phyloP scores from a whole-genome alignment of 2,329 filamentous ascomycete genomes.

The Curvularia eragrostidis region DNA sequence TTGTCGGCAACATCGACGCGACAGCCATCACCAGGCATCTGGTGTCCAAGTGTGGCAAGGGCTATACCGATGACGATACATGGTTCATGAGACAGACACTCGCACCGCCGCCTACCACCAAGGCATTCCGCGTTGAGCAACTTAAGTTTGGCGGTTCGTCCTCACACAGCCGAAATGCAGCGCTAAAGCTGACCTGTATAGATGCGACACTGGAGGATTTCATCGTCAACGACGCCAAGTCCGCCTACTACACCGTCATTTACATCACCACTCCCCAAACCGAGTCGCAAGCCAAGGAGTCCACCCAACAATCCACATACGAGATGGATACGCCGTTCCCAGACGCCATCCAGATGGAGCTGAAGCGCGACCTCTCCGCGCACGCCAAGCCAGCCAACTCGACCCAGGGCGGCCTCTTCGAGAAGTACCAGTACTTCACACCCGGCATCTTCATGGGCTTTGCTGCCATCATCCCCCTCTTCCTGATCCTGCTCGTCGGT shows the following conservation, averaged over 20 bases:
- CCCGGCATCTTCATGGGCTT: slow-evolving; percentile 92
- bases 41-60: slow-evolving; percentile 56
- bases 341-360: slow-evolving; percentile 70
- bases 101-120: slow-evolving; percentile 26
- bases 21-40: slow-evolving; percentile 53
- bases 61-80: slow-evolving; percentile 29
- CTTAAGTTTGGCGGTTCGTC: slow-evolving; percentile 32
- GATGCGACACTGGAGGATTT: slow-evolving; percentile 33
- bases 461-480: slow-evolving; percentile 71
- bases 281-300: slow-evolving; percentile 33
- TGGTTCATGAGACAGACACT: slow-evolving; percentile 16
- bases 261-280: slow-evolving; percentile 70
- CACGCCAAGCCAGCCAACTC: slow-evolving; percentile 36
- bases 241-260: slow-evolving; percentile 72
- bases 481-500: slow-evolving; percentile 80
- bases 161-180: not conserved
- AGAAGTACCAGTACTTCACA: slow-evolving; percentile 93
- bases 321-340: slow-evolving; percentile 69
- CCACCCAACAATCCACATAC: slow-evolving; percentile 56
- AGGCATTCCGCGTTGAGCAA: slow-evolving; percentile 21
- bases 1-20: slow-evolving; percentile 58
- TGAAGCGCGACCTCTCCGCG: slow-evolving; percentile 69
- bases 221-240: slow-evolving; percentile 50
- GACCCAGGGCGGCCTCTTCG: slow-evolving; percentile 66
- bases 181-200: slow-evolving; percentile 19